Conservation (phyloP, 257 asterid species). For the Thymus mandschuricus region DNA sequence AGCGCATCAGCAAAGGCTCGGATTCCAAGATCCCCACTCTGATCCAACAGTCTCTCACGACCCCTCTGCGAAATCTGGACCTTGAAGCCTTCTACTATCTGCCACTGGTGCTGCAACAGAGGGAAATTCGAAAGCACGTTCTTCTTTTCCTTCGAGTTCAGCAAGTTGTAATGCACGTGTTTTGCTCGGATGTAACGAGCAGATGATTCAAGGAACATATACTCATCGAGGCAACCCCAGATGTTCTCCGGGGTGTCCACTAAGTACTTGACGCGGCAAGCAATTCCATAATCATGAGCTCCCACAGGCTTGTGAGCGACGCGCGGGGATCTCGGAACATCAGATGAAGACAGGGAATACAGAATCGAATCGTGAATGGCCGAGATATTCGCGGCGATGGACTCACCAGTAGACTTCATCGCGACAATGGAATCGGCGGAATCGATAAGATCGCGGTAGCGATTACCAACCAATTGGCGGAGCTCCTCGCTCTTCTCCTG, state of each 20-base stretch:
- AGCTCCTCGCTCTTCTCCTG: slow-evolving; percentile 95
- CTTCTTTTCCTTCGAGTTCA: slow-evolving; percentile 50
- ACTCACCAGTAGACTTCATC: slow-evolving; percentile 90
- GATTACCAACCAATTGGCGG: slow-evolving; percentile 88
- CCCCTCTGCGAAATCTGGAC: slow-evolving; percentile 92
- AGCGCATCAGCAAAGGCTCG: slow-evolving; percentile 92
- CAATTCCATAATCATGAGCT: slow-evolving; percentile 75
- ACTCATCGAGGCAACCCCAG: slow-evolving; percentile 98
- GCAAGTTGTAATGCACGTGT: slow-evolving; percentile 72
- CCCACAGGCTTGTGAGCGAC: slow-evolving; percentile 51
- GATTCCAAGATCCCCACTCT: slow-evolving; percentile 58
- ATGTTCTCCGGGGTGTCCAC: slow-evolving; percentile 99
- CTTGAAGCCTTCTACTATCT: slow-evolving; percentile 91
- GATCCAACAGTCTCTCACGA: slow-evolving; percentile 87
- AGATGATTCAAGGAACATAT: slow-evolving; percentile 87
- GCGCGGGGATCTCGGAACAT: slow-evolving; percentile 63
- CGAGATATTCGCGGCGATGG: slow-evolving; percentile 72
- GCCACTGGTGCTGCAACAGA: slow-evolving; percentile 97
- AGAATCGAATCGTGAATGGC: slow-evolving; percentile 67
- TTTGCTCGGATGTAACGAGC: slow-evolving; percentile 92
- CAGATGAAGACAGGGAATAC: slow-evolving; percentile 65
- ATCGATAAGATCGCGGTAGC: slow-evolving; percentile 96
- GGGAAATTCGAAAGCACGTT: slow-evolving; percentile 79
- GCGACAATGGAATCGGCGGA: slow-evolving; percentile 93
- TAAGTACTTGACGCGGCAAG: slow-evolving; percentile 94